These are phyloP conservation scores for Cyberlindnera sargentensis DNA, from an alignment of 805 yeast species.

Conservation along the genomic window DNA sequence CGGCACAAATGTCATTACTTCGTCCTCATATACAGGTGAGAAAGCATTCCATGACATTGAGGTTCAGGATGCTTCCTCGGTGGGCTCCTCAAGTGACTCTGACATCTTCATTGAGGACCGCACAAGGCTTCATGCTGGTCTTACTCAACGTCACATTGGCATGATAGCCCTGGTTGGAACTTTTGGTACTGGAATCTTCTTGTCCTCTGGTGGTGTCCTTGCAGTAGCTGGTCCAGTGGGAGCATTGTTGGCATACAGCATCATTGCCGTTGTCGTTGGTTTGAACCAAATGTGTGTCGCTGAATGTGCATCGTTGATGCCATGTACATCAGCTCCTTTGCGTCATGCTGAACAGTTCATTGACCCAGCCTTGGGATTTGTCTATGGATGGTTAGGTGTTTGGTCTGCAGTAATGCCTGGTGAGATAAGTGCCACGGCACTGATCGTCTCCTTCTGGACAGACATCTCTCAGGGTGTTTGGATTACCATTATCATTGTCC, in stretches of 20 bases:
- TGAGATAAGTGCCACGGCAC: constrained; percentile 40
- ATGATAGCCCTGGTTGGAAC: constrained; percentile 45
- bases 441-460: constrained; percentile 40
- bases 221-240: constrained; percentile 31
- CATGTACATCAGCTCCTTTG: constrained; percentile 30
- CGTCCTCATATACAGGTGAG: too few species aligned
- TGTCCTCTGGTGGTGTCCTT: constrained; percentile 33
- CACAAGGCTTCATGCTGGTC: constrained; percentile 8
- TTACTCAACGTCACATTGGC: constrained; percentile 33
- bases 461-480: constrained; percentile 37
- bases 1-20: too few species aligned
- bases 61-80: constrained; percentile 9
- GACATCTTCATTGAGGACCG: constrained; percentile 15
- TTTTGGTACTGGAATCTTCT: constrained; percentile 37
- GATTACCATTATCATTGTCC: constrained; percentile 34
- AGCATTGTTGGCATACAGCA: constrained; percentile 26
- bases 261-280: constrained; percentile 32
- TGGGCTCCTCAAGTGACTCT: background rate
- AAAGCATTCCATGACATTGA: constrained; percentile 6
- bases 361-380: constrained; percentile 40
- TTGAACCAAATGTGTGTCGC: constrained; percentile 34
- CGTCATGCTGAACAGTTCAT: constrained; percentile 32
- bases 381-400: constrained; percentile 39
- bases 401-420: constrained; percentile 34
- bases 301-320: constrained; percentile 32